Percentiles rank a stretch among this genome's conserved stretches.
These are phyloP conservation scores for Naganishia sp. DNA, from an alignment of 1,284 basidiomycete species.

Conservation along the genomic window DNA sequence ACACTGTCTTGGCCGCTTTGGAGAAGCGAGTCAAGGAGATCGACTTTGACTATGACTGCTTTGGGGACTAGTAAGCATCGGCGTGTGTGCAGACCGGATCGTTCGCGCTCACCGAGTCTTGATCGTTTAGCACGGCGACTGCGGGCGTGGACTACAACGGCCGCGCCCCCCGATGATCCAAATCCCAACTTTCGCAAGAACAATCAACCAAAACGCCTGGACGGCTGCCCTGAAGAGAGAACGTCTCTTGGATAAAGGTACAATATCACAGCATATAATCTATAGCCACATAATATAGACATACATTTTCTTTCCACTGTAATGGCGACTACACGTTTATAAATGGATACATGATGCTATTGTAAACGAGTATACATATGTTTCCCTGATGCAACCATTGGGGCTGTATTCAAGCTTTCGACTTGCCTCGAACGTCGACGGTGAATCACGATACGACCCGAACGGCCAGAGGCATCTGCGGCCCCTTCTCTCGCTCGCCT, in stretches of 20 bases:
- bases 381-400: too few species aligned
- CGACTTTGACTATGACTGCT: slow-evolving; percentile 74
- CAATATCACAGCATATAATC: too few species aligned
- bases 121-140: slow-evolving; percentile 2
- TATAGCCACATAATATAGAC: too few species aligned
- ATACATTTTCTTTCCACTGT: too few species aligned
- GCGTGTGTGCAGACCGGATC: neutral
- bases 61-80: slow-evolving; percentile 66
- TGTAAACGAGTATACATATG: too few species aligned
- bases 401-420: too few species aligned
- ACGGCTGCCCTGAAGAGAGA: too few species aligned
- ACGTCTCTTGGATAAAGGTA: too few species aligned
- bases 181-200: neutral
- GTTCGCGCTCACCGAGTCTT: slow-evolving; percentile 34
- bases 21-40: slow-evolving; percentile 66
- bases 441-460: slow-evolving; percentile 6
- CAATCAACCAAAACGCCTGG: too few species aligned
- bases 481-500: slow-evolving; percentile 46
- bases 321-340: too few species aligned
- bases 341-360: too few species aligned
- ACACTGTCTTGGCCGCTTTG: slow-evolving; percentile 71
- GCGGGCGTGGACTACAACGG: slow-evolving; percentile 40
- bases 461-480: slow-evolving; percentile 46
- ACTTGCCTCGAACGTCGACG: too few species aligned
- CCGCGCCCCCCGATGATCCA: slow-evolving; percentile 7